Evolutionary conservation across 805 yeast genomes (phyloP).

Genomic region (Lipomyces yamadae): DNA sequence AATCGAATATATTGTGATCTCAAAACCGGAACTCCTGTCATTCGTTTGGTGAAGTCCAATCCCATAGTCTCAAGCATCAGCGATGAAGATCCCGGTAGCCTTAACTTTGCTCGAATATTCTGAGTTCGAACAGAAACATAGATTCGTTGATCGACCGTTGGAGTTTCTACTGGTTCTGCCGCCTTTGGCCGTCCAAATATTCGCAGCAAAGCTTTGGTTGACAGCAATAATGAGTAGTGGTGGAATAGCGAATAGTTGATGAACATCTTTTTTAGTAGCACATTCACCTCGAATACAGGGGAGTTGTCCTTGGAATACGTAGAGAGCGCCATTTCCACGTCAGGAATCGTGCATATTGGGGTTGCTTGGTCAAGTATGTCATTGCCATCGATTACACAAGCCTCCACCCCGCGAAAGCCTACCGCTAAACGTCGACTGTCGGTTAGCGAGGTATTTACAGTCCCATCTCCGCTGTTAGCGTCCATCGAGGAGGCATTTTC

Average conservation of each 20-base stretch:
- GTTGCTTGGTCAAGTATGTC: constrained; percentile 36
- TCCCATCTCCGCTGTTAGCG: background rate
- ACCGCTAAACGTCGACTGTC: constrained; percentile 39
- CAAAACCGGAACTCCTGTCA: constrained; percentile 43
- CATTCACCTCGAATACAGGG: constrained; percentile 36
- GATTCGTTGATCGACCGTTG: constrained; percentile 11
- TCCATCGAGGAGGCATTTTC: constrained; percentile 16
- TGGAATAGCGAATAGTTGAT: constrained; percentile 39
- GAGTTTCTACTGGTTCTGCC: background rate
- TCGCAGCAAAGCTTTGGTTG: constrained; percentile 26
- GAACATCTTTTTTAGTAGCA: constrained; percentile 37
- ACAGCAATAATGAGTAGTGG: constrained; percentile 32
- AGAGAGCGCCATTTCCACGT: constrained; percentile 38
- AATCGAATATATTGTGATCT: constrained; percentile 50
- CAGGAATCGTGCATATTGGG: constrained; percentile 41
- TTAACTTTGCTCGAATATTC: constrained; percentile 45
- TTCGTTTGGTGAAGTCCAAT: constrained; percentile 42
- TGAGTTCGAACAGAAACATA: constrained; percentile 44
- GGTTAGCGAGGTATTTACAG: constrained; percentile 8
- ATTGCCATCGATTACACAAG: constrained; percentile 40
- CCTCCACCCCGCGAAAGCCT: constrained; percentile 40
- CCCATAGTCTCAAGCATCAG: constrained; percentile 54
- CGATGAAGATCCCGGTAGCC: constrained; percentile 55
- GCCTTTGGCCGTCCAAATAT: constrained; percentile 12
- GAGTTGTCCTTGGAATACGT: constrained; percentile 27